These are phyloP conservation scores for Salisapilia sapeloensis DNA, from an alignment of 352 stramenopile genomes.

Conservation along the genomic window DNA sequence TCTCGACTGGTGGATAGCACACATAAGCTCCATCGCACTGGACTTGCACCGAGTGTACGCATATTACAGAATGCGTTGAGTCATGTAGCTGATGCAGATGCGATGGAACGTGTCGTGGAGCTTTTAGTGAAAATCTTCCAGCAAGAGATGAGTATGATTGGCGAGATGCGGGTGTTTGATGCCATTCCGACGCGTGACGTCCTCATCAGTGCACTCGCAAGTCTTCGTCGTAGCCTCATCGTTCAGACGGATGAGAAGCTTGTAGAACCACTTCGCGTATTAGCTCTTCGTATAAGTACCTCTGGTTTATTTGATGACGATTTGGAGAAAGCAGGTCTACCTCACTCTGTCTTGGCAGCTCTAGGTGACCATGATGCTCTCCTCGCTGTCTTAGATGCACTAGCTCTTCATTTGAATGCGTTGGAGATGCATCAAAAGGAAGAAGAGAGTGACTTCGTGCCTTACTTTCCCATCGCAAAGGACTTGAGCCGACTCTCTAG, in stretches of 20 bases:
- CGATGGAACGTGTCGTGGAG: constrained; percentile 37
- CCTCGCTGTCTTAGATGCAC: constrained; percentile 27
- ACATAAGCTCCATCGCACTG: constrained; percentile 56
- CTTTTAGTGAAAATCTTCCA: constrained; percentile 52
- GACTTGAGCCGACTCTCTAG: too few species aligned
- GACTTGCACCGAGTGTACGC: constrained; percentile 42
- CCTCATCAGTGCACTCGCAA: constrained; percentile 56
- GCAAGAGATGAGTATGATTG: constrained; percentile 51
- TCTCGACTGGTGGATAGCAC: constrained; percentile 53
- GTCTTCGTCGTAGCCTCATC: constrained; percentile 40
- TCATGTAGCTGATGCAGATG: constrained; percentile 11
- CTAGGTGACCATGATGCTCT: constrained; percentile 38
- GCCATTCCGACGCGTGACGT: constrained; percentile 47
- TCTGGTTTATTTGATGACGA: constrained; percentile 62
- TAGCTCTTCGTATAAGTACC: constrained; percentile 53
- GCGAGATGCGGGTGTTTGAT: constrained; percentile 52
- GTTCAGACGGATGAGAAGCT: constrained; percentile 20
- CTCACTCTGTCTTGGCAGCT: constrained; percentile 28
- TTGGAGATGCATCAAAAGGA: constrained; percentile 56
- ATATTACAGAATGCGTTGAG: constrained; percentile 43
- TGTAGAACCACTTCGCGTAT: constrained; percentile 18
- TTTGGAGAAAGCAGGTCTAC: constrained; percentile 23
- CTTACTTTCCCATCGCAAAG: constrained; percentile 42
- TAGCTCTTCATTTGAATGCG: constrained; percentile 47
- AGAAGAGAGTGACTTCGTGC: constrained; percentile 43